Percentiles rank a stretch among this genome's conserved stretches.
Conservation (phyloP, 2,329 filamentous ascomycete species). For the Didymella keratinophila region DNA sequence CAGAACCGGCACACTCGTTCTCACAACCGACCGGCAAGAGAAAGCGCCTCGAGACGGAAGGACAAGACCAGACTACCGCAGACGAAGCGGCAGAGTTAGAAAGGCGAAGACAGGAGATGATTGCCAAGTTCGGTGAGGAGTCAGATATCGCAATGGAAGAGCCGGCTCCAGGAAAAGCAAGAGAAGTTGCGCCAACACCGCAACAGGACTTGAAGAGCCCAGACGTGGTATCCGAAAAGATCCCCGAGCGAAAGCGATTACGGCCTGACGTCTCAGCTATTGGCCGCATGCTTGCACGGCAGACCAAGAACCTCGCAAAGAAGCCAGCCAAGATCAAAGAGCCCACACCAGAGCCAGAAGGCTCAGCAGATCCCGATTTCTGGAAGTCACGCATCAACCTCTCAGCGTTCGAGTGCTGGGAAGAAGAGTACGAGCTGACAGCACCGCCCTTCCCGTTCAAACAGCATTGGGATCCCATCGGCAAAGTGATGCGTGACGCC, state of each 20-base stretch:
- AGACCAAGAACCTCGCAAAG: slow-evolving; percentile 34
- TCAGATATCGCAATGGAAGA: slow-evolving; percentile 9
- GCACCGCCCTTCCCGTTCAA: slow-evolving; percentile 89
- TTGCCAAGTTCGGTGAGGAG: slow-evolving; percentile 28
- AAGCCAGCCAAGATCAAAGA: slow-evolving; percentile 33
- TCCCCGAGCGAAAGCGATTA: slow-evolving; percentile 34
- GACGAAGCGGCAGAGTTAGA: slow-evolving; percentile 32
- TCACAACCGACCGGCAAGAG: slow-evolving; percentile 29
- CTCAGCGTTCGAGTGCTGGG: slow-evolving; percentile 82
- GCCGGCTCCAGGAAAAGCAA: neutral
- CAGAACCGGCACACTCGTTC: slow-evolving; percentile 19
- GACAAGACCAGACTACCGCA: slow-evolving; percentile 6
- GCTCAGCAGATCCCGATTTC: slow-evolving; percentile 61
- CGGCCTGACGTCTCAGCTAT: slow-evolving; percentile 39
- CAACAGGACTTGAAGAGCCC: neutral
- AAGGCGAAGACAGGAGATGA: slow-evolving; percentile 33
- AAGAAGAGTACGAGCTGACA: slow-evolving; percentile 65
- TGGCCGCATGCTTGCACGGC: slow-evolving; percentile 42
- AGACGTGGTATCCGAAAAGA: slow-evolving; percentile 13
- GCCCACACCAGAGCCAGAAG: slow-evolving; percentile 33
- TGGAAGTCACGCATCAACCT: slow-evolving; percentile 81
- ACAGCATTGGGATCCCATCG: slow-evolving; percentile 86
- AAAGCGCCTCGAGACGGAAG: slow-evolving; percentile 35
- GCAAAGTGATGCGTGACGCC: slow-evolving; percentile 65
- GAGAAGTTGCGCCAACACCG: neutral